phyloP scores from a whole-genome alignment of 208 protist species.

The Porcisia hertigi region DNA sequence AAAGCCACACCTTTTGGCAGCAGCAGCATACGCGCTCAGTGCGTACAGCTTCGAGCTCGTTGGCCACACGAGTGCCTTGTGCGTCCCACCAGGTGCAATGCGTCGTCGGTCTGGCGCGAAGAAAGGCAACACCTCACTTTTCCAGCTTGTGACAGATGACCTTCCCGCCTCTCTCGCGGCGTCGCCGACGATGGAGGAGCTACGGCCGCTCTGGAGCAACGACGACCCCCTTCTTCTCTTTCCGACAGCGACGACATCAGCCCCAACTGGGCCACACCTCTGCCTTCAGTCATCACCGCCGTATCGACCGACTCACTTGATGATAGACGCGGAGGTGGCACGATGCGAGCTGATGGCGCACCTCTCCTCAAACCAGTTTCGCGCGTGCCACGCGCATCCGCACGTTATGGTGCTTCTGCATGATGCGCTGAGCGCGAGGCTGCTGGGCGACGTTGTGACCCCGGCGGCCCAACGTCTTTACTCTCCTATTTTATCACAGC shows the following conservation, averaged over 20 bases:
- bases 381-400: constrained; percentile 15
- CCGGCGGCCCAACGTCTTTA: neutral
- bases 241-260: neutral
- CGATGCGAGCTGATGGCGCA: constrained; percentile 32
- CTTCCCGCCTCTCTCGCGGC: neutral
- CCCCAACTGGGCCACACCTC: neutral
- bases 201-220: constrained; percentile 15
- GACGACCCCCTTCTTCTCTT: neutral
- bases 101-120: neutral
- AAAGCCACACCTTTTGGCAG: constrained; percentile 14
- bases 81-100: constrained; percentile 20
- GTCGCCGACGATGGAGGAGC: constrained; percentile 11
- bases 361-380: constrained; percentile 29
- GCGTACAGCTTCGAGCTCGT: constrained; percentile 33
- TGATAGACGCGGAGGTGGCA: constrained; percentile 42
- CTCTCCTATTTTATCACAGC: constrained; percentile 11
- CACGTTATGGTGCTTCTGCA: constrained; percentile 34
- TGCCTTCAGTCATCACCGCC: constrained; percentile 39
- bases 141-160: constrained; percentile 11
- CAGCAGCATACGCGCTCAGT: constrained; percentile 27
- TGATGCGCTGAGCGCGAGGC: constrained; percentile 26
- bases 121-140: neutral
- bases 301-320: constrained; percentile 54
- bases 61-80: constrained; percentile 70
- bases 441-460: constrained; percentile 9